Evolutionary conservation across 345 rosid genomes (phyloP).

Genomic region (Cardiospermum halicacabum): DNA sequence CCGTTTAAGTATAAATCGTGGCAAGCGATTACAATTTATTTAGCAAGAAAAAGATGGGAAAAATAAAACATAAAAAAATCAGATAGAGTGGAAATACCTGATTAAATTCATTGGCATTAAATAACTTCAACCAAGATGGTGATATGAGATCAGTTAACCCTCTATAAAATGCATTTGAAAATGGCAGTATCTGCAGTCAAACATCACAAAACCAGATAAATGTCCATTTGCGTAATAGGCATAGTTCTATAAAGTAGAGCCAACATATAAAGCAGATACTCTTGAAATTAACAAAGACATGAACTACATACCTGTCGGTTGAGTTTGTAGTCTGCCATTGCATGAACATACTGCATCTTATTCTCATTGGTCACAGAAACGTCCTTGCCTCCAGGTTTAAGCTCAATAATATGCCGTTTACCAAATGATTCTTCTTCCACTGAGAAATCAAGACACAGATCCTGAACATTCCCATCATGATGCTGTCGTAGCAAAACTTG

Average conservation of each 20-base stretch:
- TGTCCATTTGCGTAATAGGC: background rate
- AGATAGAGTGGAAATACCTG: slow-evolving; percentile 52
- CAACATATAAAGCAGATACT: background rate
- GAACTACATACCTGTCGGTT: slow-evolving; percentile 70
- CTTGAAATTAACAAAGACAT: slow-evolving; percentile 9
- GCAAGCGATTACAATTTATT: background rate
- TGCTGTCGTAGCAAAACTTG: slow-evolving; percentile 41
- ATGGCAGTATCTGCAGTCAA: slow-evolving; percentile 74
- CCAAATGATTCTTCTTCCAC: slow-evolving; percentile 88
- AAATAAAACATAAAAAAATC: background rate
- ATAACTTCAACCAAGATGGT: slow-evolving; percentile 87
- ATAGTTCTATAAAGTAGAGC: background rate
- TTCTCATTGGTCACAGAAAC: slow-evolving; percentile 72
- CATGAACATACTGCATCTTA: slow-evolving; percentile 98
- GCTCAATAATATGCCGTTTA: slow-evolving; percentile 61
- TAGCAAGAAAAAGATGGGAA: background rate
- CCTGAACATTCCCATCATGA: slow-evolving; percentile 84
- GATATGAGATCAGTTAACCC: slow-evolving; percentile 88
- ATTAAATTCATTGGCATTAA: slow-evolving; percentile 91
- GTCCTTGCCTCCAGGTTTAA: slow-evolving; percentile 87
- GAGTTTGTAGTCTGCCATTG: slow-evolving; percentile 96
- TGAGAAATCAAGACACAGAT: slow-evolving; percentile 86
- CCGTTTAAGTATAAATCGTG: background rate
- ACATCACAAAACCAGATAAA: slow-evolving; percentile 16
- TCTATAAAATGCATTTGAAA: slow-evolving; percentile 92